phyloP scores from a whole-genome alignment of 139 green algal species.

The Chlamydomonas sphaeroides region DNA sequence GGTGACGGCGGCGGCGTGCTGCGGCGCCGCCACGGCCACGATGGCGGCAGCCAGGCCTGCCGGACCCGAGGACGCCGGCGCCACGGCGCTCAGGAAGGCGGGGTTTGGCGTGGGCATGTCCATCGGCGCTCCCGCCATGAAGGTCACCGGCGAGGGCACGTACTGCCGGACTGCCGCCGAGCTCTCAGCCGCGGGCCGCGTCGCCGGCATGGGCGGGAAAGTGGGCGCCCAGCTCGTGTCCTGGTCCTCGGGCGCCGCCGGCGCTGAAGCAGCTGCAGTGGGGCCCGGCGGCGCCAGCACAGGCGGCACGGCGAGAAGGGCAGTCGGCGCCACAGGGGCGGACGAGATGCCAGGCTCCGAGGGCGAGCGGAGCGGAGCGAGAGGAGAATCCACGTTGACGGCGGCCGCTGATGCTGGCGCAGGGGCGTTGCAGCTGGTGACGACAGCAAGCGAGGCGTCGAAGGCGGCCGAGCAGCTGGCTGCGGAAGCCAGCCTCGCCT shows the following conservation, averaged over 20 bases:
- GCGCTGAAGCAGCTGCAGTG: no score
- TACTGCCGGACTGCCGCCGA: neutral
- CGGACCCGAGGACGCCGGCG: neutral
- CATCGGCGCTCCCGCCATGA: neutral
- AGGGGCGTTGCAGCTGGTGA: no score
- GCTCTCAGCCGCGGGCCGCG: no score
- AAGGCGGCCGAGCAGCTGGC: neutral
- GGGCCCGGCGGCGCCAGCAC: no score
- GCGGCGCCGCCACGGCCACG: neutral
- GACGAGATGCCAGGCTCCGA: no score
- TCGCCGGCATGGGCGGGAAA: constrained; percentile 14
- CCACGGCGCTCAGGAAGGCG: neutral
- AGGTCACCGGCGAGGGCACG: constrained; percentile 4
- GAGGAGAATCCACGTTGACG: no score
- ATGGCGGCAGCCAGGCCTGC: neutral
- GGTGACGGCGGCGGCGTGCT: neutral
- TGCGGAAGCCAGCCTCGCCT: neutral
- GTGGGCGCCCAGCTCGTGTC: neutral
- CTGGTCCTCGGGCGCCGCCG: no score
- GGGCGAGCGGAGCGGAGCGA: no score
- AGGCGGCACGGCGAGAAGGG: no score
- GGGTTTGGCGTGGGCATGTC: constrained; percentile 31
- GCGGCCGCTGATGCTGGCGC: no score
- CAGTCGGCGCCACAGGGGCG: no score
- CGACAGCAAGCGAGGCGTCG: neutral